Evolutionary conservation across 1,139 yeast genomes (phyloP).

Genomic region (Candida sp.): DNA sequence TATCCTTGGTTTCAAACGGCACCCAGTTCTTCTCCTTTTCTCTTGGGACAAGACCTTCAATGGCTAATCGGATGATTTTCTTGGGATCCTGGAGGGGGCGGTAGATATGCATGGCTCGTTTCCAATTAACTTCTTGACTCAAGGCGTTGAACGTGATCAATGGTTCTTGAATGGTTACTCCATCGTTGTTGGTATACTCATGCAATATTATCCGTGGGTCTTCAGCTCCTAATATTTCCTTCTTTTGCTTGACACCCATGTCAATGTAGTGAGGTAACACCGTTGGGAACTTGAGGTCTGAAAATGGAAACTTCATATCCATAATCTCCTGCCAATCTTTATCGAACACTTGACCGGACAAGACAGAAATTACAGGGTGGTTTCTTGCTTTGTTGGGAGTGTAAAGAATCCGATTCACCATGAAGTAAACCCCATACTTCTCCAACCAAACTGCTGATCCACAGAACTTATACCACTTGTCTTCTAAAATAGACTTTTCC

Average conservation of each 20-base stretch:
- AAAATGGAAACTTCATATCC: conserved; percentile 22
- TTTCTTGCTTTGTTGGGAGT: conserved; percentile 23
- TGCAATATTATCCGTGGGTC: conserved; percentile 44
- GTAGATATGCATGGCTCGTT: conserved; percentile 35
- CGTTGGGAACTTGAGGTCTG: conserved; percentile 25
- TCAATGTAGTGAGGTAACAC: conserved; percentile 31
- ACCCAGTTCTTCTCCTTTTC: conserved; percentile 47
- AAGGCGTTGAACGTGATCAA: conserved; percentile 48
- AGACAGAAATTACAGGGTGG: conserved; percentile 27
- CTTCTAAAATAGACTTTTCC: conserved; percentile 17
- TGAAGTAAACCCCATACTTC: conserved; percentile 34
- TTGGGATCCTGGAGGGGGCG: conserved; percentile 29
- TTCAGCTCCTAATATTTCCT: conserved; percentile 41
- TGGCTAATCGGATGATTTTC: conserved; percentile 24
- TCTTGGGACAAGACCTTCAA: conserved; percentile 22
- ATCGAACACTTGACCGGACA: conserved; percentile 29
- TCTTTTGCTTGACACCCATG: conserved; percentile 16
- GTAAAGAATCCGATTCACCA: conserved; percentile 34
- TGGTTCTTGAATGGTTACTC: conserved; percentile 38
- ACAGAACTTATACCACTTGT: conserved; percentile 35
- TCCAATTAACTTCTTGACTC: conserved; percentile 19
- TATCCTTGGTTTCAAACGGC: conserved; percentile 33
- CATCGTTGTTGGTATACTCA: conserved; percentile 31
- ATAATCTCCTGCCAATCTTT: conserved; percentile 31
- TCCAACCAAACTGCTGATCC: conserved; percentile 39